Base-by-base conservation (phyloP, 2,329 filamentous ascomycete species). In the Furcasterigmium sp. region DNA sequence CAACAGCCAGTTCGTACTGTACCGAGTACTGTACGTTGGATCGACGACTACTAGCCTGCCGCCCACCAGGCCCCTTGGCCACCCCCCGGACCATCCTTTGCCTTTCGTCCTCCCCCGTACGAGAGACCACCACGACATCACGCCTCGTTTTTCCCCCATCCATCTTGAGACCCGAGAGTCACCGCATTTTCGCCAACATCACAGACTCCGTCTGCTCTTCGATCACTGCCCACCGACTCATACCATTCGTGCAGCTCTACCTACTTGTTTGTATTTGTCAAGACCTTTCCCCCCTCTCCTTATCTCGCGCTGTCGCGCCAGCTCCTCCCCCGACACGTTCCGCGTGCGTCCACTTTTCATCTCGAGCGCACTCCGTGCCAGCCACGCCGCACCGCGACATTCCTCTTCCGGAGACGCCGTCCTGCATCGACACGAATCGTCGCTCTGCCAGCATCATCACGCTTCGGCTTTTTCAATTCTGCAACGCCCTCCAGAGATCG, bases 401-500 rank as follows among this genome's bases (percentile, higher is more conserved):
- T 49, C 49, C 44, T 46, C 48, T 46, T n/a, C n/a, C n/a, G n/a
- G n/a, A n/a, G n/a, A n/a, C n/a, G n/a, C n/a, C n/a, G n/a, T n/a
- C n/a, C n/a, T n/a, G n/a, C n/a, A n/a, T n/a, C n/a, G n/a, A n/a
- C n/a, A n/a, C n/a, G n/a, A n/a, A n/a, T n/a, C n/a, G n/a, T n/a
- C n/a, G n/a, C n/a, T n/a, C n/a, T n/a, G 41, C 43, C 45, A 46
- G 41, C 34, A 37, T 29, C 23, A 7, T 26, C 7, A 26, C 23
- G 7, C 23, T 11, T 26, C 23, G 23, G 23, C 23, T 11, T 26
- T 26, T 26, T 26, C 11, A 26, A 34, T 38, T 26, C 23, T 26
- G 23, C 11, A 7, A 11, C 23, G 23, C 7, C 23, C n/a, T 7
- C 23, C 30, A 46, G 51, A 45, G 47, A 59, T 56, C 54, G 56